Conservation (phyloP, 2,329 filamentous ascomycete species). For the Cladophialophora exuberans region DNA sequence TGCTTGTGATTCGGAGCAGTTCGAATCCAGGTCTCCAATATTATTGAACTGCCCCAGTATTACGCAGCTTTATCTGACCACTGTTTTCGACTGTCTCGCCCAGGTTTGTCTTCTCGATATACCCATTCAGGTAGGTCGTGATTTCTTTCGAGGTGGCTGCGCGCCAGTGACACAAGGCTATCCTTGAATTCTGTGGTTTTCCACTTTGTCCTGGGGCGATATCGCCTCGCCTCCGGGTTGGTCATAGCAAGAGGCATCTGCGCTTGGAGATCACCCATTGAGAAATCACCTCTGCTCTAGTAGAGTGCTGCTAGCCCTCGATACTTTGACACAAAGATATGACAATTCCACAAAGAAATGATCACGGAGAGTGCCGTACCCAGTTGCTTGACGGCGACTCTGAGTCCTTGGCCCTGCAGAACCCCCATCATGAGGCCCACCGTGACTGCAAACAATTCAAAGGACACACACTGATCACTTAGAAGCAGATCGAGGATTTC, state of each 20-base stretch:
- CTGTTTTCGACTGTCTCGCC: neutral
- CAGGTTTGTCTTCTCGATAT: neutral
- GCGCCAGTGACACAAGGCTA: neutral
- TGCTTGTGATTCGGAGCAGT: slow-evolving; percentile 9
- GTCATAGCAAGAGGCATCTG: neutral
- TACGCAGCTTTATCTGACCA: slow-evolving; percentile 15
- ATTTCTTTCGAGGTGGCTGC: neutral
- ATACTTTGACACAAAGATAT: slow-evolving; percentile 1
- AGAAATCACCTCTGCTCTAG: neutral
- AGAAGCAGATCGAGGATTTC: no score
- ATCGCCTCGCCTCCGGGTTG: slow-evolving; percentile 1
- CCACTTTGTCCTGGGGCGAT: neutral
- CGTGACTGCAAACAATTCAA: neutral
- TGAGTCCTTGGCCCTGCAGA: neutral
- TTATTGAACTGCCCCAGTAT: slow-evolving; percentile 3
- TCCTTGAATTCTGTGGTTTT: neutral
- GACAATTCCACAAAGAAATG: neutral
- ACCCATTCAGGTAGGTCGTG: slow-evolving; percentile 1
- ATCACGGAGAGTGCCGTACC: neutral
- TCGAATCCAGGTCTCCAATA: neutral
- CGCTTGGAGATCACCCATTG: neutral
- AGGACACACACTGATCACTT: neutral
- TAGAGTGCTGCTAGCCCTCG: neutral
- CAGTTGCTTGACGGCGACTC: no score
- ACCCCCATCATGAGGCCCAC: neutral